Evolutionary conservation across 108 stramenopile genomes (phyloP).

Genomic region (Conticribra guillardii): DNA sequence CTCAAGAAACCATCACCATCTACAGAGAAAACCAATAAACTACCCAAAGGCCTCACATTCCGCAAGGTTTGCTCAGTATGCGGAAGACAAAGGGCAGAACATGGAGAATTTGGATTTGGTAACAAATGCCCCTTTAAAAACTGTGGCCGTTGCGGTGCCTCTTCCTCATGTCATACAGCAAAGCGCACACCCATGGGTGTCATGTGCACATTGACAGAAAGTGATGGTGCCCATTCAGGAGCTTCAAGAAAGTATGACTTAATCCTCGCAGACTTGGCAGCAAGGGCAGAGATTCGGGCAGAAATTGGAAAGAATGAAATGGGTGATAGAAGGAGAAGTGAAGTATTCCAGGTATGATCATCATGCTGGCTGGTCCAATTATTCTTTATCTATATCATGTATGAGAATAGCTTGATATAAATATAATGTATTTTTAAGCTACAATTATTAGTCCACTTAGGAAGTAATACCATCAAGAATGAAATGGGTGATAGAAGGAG

Average conservation of each 20-base stretch:
- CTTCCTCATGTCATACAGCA: slow-evolving; percentile 53
- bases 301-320: slow-evolving; percentile 24
- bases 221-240: slow-evolving; percentile 63
- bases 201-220: slow-evolving; percentile 59
- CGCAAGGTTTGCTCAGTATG: slow-evolving; percentile 84
- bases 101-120: slow-evolving; percentile 87
- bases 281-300: slow-evolving; percentile 66
- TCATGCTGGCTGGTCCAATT: too few relatives aligned
- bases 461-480: too few relatives aligned
- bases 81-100: slow-evolving; percentile 78
- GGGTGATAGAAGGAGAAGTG: not conserved
- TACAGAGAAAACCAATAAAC: slow-evolving; percentile 21
- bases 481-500: too few relatives aligned
- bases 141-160: slow-evolving; percentile 76
- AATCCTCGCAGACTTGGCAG: slow-evolving; percentile 70
- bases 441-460: too few relatives aligned
- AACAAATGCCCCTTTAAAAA: slow-evolving; percentile 78
- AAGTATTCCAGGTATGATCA: not conserved
- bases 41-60: slow-evolving; percentile 75
- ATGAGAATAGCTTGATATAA: too few relatives aligned
- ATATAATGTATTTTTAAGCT: too few relatives aligned
- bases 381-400: too few relatives aligned
- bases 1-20: slow-evolving; percentile 2
- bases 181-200: slow-evolving; percentile 67
- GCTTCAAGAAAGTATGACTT: slow-evolving; percentile 52